These are phyloP conservation scores for Colletotrichum sp. DNA, from an alignment of 2,329 filamentous ascomycete genomes.

Conservation along the genomic window DNA sequence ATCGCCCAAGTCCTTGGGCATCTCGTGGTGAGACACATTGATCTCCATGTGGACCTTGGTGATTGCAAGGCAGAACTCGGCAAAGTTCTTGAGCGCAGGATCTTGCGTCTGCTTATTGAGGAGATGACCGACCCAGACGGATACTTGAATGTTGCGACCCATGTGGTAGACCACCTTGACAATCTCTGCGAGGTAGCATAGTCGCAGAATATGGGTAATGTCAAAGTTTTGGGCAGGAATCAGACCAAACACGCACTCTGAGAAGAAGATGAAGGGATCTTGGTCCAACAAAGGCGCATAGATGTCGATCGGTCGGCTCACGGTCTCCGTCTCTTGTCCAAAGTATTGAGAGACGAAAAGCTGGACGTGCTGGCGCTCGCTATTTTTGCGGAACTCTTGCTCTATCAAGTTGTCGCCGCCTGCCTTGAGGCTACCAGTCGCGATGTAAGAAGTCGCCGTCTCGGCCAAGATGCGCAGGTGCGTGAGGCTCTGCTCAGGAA, in stretches of 20 bases:
- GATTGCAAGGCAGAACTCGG: constrained; percentile 56
- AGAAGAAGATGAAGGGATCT: constrained; percentile 81
- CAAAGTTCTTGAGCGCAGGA: constrained; percentile 57
- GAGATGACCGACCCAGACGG: constrained; percentile 53
- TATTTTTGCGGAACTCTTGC: constrained; percentile 69
- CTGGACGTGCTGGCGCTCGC: constrained; percentile 75
- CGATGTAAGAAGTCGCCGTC: constrained; percentile 83
- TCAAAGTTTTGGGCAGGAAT: constrained; percentile 72
- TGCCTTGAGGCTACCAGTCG: constrained; percentile 72
- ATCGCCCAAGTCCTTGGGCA: constrained; percentile 29
- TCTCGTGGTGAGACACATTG: constrained; percentile 35
- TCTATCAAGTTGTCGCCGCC: constrained; percentile 65
- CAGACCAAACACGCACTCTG: constrained; percentile 76
- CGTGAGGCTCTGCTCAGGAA: constrained; percentile 82
- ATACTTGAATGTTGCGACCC: constrained; percentile 56
- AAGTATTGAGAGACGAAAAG: constrained; percentile 70
- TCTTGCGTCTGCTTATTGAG: constrained; percentile 46
- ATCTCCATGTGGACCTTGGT: constrained; percentile 48
- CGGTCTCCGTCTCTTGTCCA: constrained; percentile 43
- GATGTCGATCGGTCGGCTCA: constrained; percentile 46
- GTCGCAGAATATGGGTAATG: constrained; percentile 76
- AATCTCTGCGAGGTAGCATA: constrained; percentile 92
- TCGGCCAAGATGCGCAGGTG: constrained; percentile 89
- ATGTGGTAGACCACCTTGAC: constrained; percentile 76
- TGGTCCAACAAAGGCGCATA: constrained; percentile 65